Percentiles rank a stretch among this genome's conserved stretches.
These are phyloP conservation scores for Phialocephala sp. DNA, from an alignment of 2,329 filamentous ascomycete genomes.

Conservation along the genomic window DNA sequence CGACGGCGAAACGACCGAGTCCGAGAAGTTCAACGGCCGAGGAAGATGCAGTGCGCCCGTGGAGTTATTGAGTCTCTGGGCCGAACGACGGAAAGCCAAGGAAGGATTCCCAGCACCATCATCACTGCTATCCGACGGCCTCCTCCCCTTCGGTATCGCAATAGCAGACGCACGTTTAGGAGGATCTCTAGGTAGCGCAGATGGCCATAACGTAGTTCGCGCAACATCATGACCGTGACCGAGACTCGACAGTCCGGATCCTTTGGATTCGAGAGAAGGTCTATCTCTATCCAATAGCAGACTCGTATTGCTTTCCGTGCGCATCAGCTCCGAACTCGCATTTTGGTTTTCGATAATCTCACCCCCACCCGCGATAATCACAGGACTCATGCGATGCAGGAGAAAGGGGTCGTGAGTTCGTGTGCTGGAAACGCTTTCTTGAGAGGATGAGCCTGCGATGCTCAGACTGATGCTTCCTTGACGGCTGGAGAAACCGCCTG, in stretches of 20 bases:
- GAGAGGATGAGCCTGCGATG: slow-evolving; percentile 46
- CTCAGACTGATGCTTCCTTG: slow-evolving; percentile 45
- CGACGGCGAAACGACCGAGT: slow-evolving; percentile 51
- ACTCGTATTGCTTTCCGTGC: slow-evolving; percentile 58
- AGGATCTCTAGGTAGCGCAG: slow-evolving; percentile 52
- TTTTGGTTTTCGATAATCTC: slow-evolving; percentile 67
- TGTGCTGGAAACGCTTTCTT: slow-evolving; percentile 55
- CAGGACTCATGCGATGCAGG: slow-evolving; percentile 66
- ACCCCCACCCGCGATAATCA: slow-evolving; percentile 67
- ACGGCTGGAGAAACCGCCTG: slow-evolving; percentile 53
- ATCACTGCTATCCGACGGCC: slow-evolving; percentile 61
- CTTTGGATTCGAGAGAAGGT: slow-evolving; percentile 52
- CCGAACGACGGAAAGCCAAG: slow-evolving; percentile 60
- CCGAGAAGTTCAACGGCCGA: slow-evolving; percentile 56
- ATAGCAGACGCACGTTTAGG: slow-evolving; percentile 28
- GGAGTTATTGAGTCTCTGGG: slow-evolving; percentile 56
- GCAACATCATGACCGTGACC: slow-evolving; percentile 42
- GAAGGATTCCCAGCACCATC: slow-evolving; percentile 60
- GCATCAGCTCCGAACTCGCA: slow-evolving; percentile 52
- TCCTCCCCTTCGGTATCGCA: slow-evolving; percentile 31
- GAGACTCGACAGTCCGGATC: slow-evolving; percentile 28
- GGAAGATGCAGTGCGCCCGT: slow-evolving; percentile 55
- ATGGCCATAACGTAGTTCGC: slow-evolving; percentile 58
- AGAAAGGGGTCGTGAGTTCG: slow-evolving; percentile 61
- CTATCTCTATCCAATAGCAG: slow-evolving; percentile 42